Conservation (phyloP, 805 yeast species). For the Candida rishiriensis region DNA sequence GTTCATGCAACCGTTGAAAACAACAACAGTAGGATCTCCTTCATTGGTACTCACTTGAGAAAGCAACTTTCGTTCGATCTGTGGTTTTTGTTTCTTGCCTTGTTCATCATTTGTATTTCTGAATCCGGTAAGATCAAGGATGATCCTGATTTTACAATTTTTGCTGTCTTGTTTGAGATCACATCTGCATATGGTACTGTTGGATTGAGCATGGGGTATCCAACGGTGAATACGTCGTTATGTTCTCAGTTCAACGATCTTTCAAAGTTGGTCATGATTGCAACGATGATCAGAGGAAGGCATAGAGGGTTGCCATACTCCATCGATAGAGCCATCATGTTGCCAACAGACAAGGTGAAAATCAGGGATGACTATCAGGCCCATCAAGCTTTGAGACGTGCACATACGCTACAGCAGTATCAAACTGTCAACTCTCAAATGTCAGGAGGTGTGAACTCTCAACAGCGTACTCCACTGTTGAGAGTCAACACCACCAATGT, state of each 20-base stretch:
- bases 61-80: slow-evolving; percentile 90
- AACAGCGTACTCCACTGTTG: slow-evolving; percentile 6
- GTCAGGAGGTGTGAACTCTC: neutral
- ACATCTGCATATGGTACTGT: slow-evolving; percentile 97
- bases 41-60: slow-evolving; percentile 82
- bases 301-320: slow-evolving; percentile 95
- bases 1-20: slow-evolving; percentile 34
- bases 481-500: slow-evolving; percentile 12
- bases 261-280: slow-evolving; percentile 80
- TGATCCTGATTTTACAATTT: slow-evolving; percentile 54
- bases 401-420: slow-evolving; percentile 18
- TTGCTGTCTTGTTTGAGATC: slow-evolving; percentile 77
- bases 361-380: slow-evolving; percentile 60
- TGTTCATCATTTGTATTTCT: slow-evolving; percentile 81
- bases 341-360: slow-evolving; percentile 66
- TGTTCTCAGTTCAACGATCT: slow-evolving; percentile 65
- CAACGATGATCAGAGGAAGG: slow-evolving; percentile 90
- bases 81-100: slow-evolving; percentile 87
- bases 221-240: slow-evolving; percentile 62
- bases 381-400: slow-evolving; percentile 33
- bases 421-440: slow-evolving; percentile 4
- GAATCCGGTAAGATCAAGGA: slow-evolving; percentile 63
- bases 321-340: slow-evolving; percentile 87
- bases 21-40: slow-evolving; percentile 44
- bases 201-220: slow-evolving; percentile 85